Base-by-base conservation (phyloP, 164 flowering plant genomes). In the Chimonanthus praecox region DNA sequence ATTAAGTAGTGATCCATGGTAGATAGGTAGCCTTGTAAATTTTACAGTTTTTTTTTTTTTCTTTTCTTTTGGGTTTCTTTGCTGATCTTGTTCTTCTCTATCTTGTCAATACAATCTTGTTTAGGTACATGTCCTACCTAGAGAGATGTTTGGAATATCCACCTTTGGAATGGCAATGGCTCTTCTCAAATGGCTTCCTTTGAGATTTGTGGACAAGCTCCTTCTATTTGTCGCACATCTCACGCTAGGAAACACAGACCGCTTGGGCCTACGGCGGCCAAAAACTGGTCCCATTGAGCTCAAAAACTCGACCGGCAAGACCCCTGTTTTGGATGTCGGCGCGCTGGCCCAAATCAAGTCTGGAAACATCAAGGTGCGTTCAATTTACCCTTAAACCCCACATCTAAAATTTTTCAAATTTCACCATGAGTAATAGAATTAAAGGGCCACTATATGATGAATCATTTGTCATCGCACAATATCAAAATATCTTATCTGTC, bases 241-340 rank as follows among this genome's bases (percentile, higher is more conserved):
- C 60, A 86, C 76, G 21, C 60, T 94, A 3, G 99, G 98, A 16
- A 88, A 85, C 76, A 95, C 97, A 4, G 94, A 90, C 18, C 74
- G 72, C 13, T 71, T 87, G n/a, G 99, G 99, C 49, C 90, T 95
- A 77, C 83, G 83, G 43, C 74, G 99, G 46, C 98, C 99, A 2
- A 94, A 92, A 82, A 88, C 90, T 58, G 99, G 99, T n/a, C 99
- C 99, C 18, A 69, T 95, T 15, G 97, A 94, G 87, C 97, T 94
- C 61, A 96, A 96, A 74, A 89, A 89, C 70, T 86, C 81, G 70
- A 88, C 98, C 64, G 99, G 99, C 6, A 96, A 94, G 77, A 89
- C 98, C 5, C 99, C 99, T 0, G 99, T 96, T 44, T 90, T 95
- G 11, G 99, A 95, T 50, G 90, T 88, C 8, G 98, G 99, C 1